Percentiles rank a stretch among this genome's conserved stretches.
Evolutionary conservation across 768 basidiomycete genomes (phyloP).

Genomic region (Termitomyces sp.): DNA sequence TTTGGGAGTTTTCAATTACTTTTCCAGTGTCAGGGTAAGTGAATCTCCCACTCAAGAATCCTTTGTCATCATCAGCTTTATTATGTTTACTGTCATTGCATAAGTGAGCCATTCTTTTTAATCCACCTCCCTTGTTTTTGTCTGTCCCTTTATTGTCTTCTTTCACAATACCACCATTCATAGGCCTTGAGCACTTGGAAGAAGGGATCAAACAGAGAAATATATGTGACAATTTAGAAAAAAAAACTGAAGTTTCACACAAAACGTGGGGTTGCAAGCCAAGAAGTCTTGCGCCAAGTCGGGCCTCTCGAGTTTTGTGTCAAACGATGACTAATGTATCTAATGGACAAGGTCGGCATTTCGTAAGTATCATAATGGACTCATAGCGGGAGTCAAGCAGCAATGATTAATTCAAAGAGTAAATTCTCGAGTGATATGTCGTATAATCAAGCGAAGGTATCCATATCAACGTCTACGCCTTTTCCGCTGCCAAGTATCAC

Average conservation of each 20-base stretch:
- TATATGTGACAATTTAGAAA: not conserved
- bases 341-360: not conserved
- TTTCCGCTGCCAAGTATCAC: conserved; percentile 7
- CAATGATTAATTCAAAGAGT: too few relatives aligned
- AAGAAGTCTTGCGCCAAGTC: not conserved
- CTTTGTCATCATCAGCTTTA: too few relatives aligned
- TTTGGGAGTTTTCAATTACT: too few relatives aligned
- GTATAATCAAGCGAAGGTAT: not conserved
- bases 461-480: conserved; percentile 5
- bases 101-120: too few relatives aligned
- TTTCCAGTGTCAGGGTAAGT: too few relatives aligned
- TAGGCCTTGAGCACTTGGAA: not conserved
- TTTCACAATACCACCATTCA: not conserved
- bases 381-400: too few relatives aligned
- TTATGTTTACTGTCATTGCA: too few relatives aligned
- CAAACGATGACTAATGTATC: not conserved
- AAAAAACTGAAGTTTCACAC: not conserved
- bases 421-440: too few relatives aligned
- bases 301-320: not conserved
- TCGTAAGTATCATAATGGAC: not conserved
- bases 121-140: too few relatives aligned
- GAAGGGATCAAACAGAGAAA: not conserved
- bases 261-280: not conserved
- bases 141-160: too few relatives aligned
- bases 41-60: too few relatives aligned